Evolutionary conservation across 2,329 filamentous ascomycete species (phyloP), one percentile per base, ranked within the genome.

Genomic region (Xylaria digitata): DNA sequence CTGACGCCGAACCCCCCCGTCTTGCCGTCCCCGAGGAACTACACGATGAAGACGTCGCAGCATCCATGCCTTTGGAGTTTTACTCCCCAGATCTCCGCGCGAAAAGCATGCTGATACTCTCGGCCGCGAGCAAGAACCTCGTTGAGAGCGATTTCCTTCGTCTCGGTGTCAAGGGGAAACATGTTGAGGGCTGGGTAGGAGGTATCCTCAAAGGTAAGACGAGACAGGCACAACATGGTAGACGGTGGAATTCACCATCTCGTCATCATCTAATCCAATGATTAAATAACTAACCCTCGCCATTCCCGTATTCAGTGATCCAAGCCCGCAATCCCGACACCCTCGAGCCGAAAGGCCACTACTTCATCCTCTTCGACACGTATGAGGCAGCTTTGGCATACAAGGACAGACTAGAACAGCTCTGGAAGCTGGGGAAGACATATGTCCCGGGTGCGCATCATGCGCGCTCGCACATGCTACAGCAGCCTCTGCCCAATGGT

Each of bases 101-200:
- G 3, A 59, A 72, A 49, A 55, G 63, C 66, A 82, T 84, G 72
- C 82, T 94, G 46, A 81, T 89, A 48, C 79, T 94, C 43, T 82
- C 82, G 21, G 85, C 87, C 45, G 84, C 87, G 6, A 87, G 86
- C 72, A 84, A 83, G 63, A 84, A 86, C 21, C 83, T 94, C 49
- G 82, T 83, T 21, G 86, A 90, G 72, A 86, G 85, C 70, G 92
- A 95, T 79, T 94, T 95, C 78, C 84, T 87, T 69, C 89, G 91
- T 62, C 78, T 94, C 19, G 84, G 88, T 5, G 85, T 85, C 1
- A 86, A 84, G 72, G 87, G 88, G 52, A 79, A 82, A 61, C 88
- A 92, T 71, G 85, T 94, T 40, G 87, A 90, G 68, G 85, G 85
- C 46, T 94, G 92, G 91, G 83, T 86, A 9, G 84, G 83, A 62